A percentile compares a stretch with the other conserved stretches of the same genome.
These are phyloP conservation scores for Cruciata laevipes DNA, from an alignment of 257 asterid species.

Conservation along the genomic window DNA sequence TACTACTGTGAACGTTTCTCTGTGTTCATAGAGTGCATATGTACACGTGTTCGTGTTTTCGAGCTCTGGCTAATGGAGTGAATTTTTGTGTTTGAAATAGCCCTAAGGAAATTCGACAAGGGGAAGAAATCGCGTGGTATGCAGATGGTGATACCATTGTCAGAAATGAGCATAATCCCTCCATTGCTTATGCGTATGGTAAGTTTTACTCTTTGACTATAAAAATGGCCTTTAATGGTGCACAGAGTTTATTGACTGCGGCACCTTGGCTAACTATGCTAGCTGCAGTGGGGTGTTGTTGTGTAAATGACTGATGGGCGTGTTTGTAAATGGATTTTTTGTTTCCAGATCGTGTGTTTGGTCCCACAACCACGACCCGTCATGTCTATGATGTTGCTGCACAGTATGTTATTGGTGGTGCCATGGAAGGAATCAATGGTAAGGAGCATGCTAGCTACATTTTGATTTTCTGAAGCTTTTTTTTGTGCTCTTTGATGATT, in stretches of 20 bases:
- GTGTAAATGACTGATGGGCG: background rate
- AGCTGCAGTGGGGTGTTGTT: background rate
- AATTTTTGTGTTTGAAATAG: constrained; percentile 32
- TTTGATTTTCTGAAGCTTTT: background rate
- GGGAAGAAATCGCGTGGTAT: constrained; percentile 98
- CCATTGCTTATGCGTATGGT: constrained; percentile 97
- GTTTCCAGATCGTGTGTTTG: constrained; percentile 88
- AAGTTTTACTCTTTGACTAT: constrained; percentile 12
- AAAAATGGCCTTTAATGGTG: background rate
- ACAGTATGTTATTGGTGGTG: constrained; percentile 79
- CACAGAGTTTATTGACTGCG: background rate
- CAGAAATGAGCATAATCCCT: constrained; percentile 84
- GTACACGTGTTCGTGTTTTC: no score
- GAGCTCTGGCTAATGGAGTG: background rate
- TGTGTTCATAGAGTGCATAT: no score
- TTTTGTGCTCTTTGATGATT: background rate
- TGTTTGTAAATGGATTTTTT: constrained; percentile 8
- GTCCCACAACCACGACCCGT: constrained; percentile 98
- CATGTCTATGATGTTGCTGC: constrained; percentile 97
- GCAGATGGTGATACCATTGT: constrained; percentile 97
- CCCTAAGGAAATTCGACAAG: constrained; percentile 93
- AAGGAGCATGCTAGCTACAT: constrained; percentile 17
- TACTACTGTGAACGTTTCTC: no score
- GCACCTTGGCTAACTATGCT: background rate
- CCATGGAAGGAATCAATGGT: constrained; percentile 98